phyloP scores from a whole-genome alignment of 2,329 filamentous ascomycete genomes.

The Aspergillus clavatus region DNA sequence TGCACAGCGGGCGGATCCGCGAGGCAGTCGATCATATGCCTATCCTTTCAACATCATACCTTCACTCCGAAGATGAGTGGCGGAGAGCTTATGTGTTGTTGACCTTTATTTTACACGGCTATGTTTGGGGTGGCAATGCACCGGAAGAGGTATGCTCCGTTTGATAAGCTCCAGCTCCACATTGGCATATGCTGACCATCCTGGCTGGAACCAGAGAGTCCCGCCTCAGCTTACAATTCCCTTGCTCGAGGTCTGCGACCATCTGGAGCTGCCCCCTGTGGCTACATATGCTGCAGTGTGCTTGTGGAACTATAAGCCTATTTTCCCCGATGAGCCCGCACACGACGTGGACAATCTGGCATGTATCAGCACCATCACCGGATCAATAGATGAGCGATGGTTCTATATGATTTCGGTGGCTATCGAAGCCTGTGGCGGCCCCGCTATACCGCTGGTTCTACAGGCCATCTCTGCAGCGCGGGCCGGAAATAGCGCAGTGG shows the following conservation, averaged over 20 bases:
- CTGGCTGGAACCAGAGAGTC: constrained; percentile 47
- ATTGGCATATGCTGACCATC: constrained; percentile 1
- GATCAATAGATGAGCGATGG: constrained; percentile 95
- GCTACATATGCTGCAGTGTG: constrained; percentile 90
- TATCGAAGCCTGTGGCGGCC: constrained; percentile 86
- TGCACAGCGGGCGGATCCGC: constrained; percentile 78
- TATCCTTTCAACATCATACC: constrained; percentile 73
- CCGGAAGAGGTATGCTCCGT: constrained; percentile 59
- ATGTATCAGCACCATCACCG: constrained; percentile 85
- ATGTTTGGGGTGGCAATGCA: constrained; percentile 79
- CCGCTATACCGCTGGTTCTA: constrained; percentile 83
- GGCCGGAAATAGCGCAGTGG: constrained; percentile 61
- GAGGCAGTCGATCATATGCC: constrained; percentile 75
- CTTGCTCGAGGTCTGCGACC: constrained; percentile 68
- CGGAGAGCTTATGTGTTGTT: constrained; percentile 76
- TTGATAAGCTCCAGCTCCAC: not conserved
- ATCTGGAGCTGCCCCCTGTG: constrained; percentile 82
- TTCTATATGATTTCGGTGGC: constrained; percentile 95
- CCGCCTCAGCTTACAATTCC: constrained; percentile 80
- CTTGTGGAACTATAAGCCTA: constrained; percentile 94
- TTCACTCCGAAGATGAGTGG: constrained; percentile 86
- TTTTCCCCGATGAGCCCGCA: constrained; percentile 76
- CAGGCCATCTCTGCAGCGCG: constrained; percentile 77
- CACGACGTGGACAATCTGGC: constrained; percentile 83
- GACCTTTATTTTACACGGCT: constrained; percentile 74